Base-by-base conservation (phyloP, 129 eudicot genomes). In the Lonicera japonica region DNA sequence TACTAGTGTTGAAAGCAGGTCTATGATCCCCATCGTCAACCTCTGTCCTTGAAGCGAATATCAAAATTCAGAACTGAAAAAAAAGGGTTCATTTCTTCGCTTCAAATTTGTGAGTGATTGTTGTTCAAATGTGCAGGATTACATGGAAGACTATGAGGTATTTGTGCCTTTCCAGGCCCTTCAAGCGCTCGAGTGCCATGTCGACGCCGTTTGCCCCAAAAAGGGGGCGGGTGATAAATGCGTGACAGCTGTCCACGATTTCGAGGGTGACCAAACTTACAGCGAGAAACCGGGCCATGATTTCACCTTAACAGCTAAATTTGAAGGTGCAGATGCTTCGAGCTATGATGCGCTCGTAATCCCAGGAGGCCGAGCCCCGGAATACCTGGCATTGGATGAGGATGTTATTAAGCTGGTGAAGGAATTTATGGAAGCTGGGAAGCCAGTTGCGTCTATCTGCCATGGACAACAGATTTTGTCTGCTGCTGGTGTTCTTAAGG, bases 281-380 rank as follows among this genome's bases (percentile, higher is more conserved):
- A 87, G 88, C 74, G 98, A 87, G 70, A 91, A 91, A 77, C 82
- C 86, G 0, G 98, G 98, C 25, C 98, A 87, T 63, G 70, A 84
- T 73, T 91, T 91, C 48, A 71, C 71, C 11, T 66, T 91, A 58
- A 91, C 90, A 2, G 88, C 88, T 13, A 73, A 62, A 47, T 91
- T 91, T 75, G 78, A 84, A 16, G 75, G 70, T 58, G 0, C 84
- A 11, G 76, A 82, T 75, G 84, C 79, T 71, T 80, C 90, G 67
- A 82, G 75, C 73, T 91, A 87, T 73, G 98, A 91, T 56, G 98
- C 79, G 9, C 88, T 91, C 54, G 98, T 91, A 21, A 91, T 91
- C 19, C 98, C 98, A 38, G 98, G 98, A 16, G 98, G 98, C 25
- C 84, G 96, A 22, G 98, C 98, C 61, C 98, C 98, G 23, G 98